A percentile compares a stretch with the other conserved stretches of the same genome.
These are phyloP conservation scores for Acer yangbiense DNA, from an alignment of 345 rosid species.

Conservation along the genomic window DNA sequence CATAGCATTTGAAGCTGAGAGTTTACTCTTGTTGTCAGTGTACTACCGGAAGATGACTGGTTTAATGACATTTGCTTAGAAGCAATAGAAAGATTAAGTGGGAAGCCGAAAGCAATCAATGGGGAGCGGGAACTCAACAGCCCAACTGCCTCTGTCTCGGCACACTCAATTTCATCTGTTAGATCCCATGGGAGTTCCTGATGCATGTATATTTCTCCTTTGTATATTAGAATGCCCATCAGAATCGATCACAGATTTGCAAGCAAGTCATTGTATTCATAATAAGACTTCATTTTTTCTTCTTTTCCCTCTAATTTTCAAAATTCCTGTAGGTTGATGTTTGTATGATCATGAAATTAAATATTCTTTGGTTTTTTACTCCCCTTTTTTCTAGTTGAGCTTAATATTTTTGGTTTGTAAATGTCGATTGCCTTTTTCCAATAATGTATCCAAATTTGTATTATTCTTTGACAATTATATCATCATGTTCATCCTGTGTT, in stretches of 20 bases:
- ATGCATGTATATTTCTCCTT: slow-evolving; percentile 19
- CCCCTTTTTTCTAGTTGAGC: background rate
- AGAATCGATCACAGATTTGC: slow-evolving; percentile 12
- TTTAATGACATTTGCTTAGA: slow-evolving; percentile 83
- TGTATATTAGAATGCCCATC: slow-evolving; percentile 43
- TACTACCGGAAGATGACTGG: slow-evolving; percentile 91
- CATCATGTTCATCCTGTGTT: background rate
- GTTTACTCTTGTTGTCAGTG: slow-evolving; percentile 42
- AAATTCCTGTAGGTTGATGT: slow-evolving; percentile 14
- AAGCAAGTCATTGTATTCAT: slow-evolving; percentile 23
- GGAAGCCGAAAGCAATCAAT: slow-evolving; percentile 71
- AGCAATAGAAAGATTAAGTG: slow-evolving; percentile 82
- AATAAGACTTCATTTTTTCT: slow-evolving; percentile 2
- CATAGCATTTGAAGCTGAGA: background rate
- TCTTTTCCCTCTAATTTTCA: background rate
- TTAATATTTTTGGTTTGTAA: slow-evolving; percentile 29
- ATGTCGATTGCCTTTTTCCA: slow-evolving; percentile 23
- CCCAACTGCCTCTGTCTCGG: slow-evolving; percentile 97
- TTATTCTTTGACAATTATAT: slow-evolving; percentile 24
- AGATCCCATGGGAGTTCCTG: slow-evolving; percentile 88
- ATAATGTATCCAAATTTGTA: slow-evolving; percentile 17
- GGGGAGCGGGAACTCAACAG: slow-evolving; percentile 81
- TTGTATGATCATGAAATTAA: slow-evolving; percentile 20
- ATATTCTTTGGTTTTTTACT: background rate
- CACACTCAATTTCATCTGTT: slow-evolving; percentile 91